Evolutionary conservation across 1,284 basidiomycete genomes (phyloP), one percentile per base, ranked within the genome.

Genomic region (Leccinum pallidistipes): DNA sequence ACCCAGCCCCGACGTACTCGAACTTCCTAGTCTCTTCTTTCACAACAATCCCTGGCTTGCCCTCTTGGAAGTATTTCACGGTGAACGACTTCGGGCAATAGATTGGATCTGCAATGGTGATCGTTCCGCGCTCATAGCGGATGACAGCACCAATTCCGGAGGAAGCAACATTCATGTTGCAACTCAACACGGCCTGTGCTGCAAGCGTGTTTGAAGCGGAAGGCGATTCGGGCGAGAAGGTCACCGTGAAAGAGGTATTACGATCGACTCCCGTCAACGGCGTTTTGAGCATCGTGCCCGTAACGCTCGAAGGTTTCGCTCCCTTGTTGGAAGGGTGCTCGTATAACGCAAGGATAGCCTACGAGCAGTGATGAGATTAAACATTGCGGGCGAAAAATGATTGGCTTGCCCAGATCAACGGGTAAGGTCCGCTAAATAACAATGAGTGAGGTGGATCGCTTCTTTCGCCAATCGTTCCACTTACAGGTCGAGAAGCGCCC

Each of bases 401-500:
- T 32, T 38, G 50, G 59, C 64, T 3, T 71, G 85, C 88, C 92
- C 92, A 94, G 65, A 94, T 81, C 63, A 92, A 79, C 2, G 91
- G 91, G 75, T 95, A 94, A 12, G 92, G 90, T 0, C 91, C 91
- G 47, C 90, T 91, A 12, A 16, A 54, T 62, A 51, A 10, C 16
- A 56, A 45, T 60, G 24, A 61, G 55, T 60, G 34, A 63, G 24
- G 43, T 34, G n/a, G n/a, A 38, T 43, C 18, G 16, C 21, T 34
- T 45, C 38, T 52, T 58, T 3, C 4, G 12, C 31, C 29, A 38
- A 59, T 55, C 45, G 2, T 40, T 55, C 32, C 38, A 76, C 84
- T 71, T 66, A 91, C 88, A 94, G 80, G 74, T 97, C 95, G 49
- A 97, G 83, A 40, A 97, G 72, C 8, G 88, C 91, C 1, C 94